Evolutionary conservation across 495 filamentous ascomycete species (phyloP).

Genomic region (Penicillium verhagenii): DNA sequence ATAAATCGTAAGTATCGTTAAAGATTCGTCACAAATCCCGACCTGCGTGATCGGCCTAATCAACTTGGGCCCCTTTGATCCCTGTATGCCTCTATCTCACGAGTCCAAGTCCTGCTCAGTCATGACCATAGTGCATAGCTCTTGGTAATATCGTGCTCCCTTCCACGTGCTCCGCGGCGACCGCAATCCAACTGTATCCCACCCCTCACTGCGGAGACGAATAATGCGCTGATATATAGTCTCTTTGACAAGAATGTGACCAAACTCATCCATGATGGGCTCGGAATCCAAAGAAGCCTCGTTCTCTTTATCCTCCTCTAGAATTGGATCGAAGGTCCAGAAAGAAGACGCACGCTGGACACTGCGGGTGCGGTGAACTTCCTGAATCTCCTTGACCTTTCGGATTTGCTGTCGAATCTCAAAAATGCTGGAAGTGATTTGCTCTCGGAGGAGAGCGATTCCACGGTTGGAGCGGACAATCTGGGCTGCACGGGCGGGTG

Average conservation of each 20-base stretch:
- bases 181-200: conserved; percentile 35
- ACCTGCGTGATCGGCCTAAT: not conserved
- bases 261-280: conserved; percentile 16
- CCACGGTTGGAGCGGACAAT: conserved; percentile 24
- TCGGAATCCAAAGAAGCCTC: not conserved
- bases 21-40: not conserved
- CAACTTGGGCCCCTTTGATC: not conserved
- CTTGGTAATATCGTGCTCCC: conserved; percentile 36
- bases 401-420: conserved; percentile 23
- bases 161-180: conserved; percentile 35
- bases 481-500: conserved; percentile 5
- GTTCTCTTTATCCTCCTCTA: not conserved
- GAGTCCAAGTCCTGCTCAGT: conserved; percentile 18
- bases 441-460: conserved; percentile 25
- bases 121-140: conserved; percentile 31
- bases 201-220: conserved; percentile 34
- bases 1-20: not conserved
- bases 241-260: conserved; percentile 24
- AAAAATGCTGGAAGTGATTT: conserved; percentile 25
- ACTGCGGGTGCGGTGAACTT: conserved; percentile 20
- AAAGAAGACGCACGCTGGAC: conserved; percentile 34
- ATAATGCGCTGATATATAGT: conserved; percentile 35
- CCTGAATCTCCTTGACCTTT: conserved; percentile 26
- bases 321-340: conserved; percentile 40
- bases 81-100: not conserved